Evolutionary conservation across 2,329 filamentous ascomycete genomes (phyloP).

Genomic region (Aspergillus pseudotamarii): DNA sequence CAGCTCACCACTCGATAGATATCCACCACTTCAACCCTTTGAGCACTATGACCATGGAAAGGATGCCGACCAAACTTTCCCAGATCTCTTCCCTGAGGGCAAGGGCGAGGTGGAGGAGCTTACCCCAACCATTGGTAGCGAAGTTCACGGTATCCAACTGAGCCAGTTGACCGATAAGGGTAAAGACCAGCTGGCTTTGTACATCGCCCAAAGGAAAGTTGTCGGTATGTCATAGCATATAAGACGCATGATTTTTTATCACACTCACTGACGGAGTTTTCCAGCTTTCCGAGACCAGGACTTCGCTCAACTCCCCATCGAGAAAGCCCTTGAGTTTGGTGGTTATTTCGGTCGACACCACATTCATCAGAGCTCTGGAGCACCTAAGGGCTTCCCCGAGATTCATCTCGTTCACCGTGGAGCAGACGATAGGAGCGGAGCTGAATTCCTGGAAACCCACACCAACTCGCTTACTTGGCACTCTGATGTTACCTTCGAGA

Average conservation of each 20-base stretch:
- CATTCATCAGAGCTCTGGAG: conserved; percentile 78
- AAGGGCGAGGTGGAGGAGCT: conserved; percentile 58
- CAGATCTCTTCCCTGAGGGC: conserved; percentile 63
- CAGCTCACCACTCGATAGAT: conserved; percentile 40
- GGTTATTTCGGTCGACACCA: conserved; percentile 80
- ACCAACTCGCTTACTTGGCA: conserved; percentile 88
- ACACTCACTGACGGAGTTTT: background rate
- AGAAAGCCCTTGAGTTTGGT: conserved; percentile 69
- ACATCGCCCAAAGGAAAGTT: conserved; percentile 60
- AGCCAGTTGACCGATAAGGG: conserved; percentile 67
- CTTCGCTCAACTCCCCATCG: conserved; percentile 69
- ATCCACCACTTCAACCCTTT: conserved; percentile 67
- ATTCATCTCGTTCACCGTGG: conserved; percentile 78
- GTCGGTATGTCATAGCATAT: conserved; percentile 53
- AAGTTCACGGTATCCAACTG: conserved; percentile 71
- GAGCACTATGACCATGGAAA: conserved; percentile 75
- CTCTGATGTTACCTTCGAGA: conserved; percentile 84
- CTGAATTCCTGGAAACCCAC: conserved; percentile 66
- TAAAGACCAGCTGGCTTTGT: conserved; percentile 72
- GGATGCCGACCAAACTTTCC: conserved; percentile 70
- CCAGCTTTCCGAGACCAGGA: conserved; percentile 74
- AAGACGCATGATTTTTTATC: too few relatives aligned
- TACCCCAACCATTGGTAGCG: conserved; percentile 73
- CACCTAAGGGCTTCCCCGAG: conserved; percentile 72
- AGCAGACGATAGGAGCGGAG: conserved; percentile 62